Conservation (phyloP, 2,329 filamentous ascomycete genomes). For the Fusarium pininemorale region DNA sequence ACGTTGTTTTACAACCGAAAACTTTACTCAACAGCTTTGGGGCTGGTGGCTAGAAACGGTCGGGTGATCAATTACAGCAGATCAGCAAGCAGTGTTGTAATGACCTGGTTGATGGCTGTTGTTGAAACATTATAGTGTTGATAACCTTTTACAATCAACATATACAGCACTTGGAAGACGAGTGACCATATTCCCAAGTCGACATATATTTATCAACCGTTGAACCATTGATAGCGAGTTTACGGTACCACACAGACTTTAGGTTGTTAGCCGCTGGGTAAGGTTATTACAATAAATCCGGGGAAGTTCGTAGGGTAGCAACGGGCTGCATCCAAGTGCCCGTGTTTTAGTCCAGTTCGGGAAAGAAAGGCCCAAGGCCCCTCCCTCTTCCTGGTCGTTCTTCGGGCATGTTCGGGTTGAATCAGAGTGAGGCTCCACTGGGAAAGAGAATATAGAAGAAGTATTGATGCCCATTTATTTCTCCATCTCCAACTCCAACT, state of each 20-base stretch:
- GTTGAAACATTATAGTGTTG: not conserved
- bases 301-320: slow-evolving; percentile 28
- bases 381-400: slow-evolving; percentile 14
- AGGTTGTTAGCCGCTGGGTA: slow-evolving; percentile 14
- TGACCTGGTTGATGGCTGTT: not conserved
- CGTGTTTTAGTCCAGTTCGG: slow-evolving; percentile 15
- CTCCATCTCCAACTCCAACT: not conserved
- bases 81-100: not conserved
- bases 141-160: not conserved
- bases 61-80: not conserved
- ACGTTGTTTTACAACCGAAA: no score
- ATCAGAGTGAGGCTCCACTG: slow-evolving; percentile 7
- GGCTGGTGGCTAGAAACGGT: not conserved
- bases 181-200: not conserved
- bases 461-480: slow-evolving; percentile 6
- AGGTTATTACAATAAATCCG: slow-evolving; percentile 26
- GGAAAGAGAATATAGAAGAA: slow-evolving; percentile 12
- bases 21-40: no score
- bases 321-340: slow-evolving; percentile 16
- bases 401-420: slow-evolving; percentile 33
- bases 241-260: not conserved
- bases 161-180: not conserved
- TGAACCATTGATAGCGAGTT: not conserved
- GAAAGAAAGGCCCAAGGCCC: slow-evolving; percentile 8
- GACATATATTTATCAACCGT: no score